Evolutionary conservation across 257 asterid species (phyloP).

Genomic region (Fraxinus pennsylvanica): DNA sequence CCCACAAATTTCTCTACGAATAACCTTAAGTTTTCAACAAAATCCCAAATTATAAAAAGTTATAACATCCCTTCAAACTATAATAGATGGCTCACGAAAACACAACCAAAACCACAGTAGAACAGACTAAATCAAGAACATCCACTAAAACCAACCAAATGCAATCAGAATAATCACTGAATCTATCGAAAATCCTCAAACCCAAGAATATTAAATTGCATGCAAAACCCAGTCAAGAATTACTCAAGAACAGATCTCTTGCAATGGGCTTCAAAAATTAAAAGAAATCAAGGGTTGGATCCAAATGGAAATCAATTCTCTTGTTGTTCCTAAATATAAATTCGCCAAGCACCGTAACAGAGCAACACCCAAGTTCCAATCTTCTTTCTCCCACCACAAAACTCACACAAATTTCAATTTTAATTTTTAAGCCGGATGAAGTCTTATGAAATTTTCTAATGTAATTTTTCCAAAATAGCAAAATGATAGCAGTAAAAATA

Average conservation of each 20-base stretch:
- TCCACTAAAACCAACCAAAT: background rate
- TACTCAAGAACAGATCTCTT: slow-evolving; percentile 40
- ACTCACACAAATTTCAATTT: too few relatives aligned
- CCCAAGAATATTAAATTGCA: slow-evolving; percentile 15
- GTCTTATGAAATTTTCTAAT: too few relatives aligned
- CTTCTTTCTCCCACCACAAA: too few relatives aligned
- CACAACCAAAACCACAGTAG: background rate
- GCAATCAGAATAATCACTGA: background rate
- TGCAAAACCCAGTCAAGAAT: slow-evolving; percentile 31
- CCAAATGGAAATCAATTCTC: slow-evolving; percentile 14
- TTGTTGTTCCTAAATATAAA: too few relatives aligned
- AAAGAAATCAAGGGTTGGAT: slow-evolving; percentile 13
- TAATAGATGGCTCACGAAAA: background rate
- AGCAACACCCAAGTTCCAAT: too few relatives aligned
- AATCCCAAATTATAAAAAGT: slow-evolving; percentile 1
- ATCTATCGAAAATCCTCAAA: slow-evolving; percentile 8
- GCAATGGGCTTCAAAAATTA: slow-evolving; percentile 13
- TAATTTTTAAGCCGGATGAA: too few relatives aligned
- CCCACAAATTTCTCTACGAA: too few relatives aligned
- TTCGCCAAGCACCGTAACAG: too few relatives aligned
- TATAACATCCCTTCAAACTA: slow-evolving; percentile 1
- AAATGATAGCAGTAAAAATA: too few relatives aligned
- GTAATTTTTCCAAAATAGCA: too few relatives aligned
- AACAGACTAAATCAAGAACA: background rate
- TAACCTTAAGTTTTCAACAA: too few relatives aligned